These are phyloP conservation scores for Coemansia guatemalensis DNA, from an alignment of 192 early-diverging fungal genomes.

Conservation along the genomic window DNA sequence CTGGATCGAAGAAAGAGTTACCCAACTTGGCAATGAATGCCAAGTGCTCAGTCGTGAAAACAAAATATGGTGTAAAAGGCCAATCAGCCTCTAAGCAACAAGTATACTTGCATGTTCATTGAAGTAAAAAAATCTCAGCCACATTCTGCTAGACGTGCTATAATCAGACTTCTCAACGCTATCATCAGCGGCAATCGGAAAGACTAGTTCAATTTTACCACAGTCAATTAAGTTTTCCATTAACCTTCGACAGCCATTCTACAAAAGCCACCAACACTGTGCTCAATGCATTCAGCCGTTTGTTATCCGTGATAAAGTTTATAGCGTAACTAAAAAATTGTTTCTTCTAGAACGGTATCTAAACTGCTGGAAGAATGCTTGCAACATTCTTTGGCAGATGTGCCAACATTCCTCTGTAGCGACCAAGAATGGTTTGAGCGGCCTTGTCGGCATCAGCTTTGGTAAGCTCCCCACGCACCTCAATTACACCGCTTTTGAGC, in stretches of 20 bases:
- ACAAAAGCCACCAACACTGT: background rate
- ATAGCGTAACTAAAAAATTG: background rate
- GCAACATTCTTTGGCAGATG: constrained; percentile 12
- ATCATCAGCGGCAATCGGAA: background rate
- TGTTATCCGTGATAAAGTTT: background rate
- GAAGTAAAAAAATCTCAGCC: background rate
- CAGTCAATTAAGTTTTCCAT: background rate
- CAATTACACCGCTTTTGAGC: constrained; percentile 14
- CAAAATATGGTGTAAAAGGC: background rate
- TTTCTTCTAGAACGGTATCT: background rate
- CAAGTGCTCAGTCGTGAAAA: background rate
- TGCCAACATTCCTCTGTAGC: constrained; percentile 18
- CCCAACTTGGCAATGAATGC: background rate
- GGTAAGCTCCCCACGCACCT: constrained; percentile 9
- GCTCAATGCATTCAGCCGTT: background rate
- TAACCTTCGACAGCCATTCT: background rate
- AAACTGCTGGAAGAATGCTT: background rate
- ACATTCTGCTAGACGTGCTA: background rate
- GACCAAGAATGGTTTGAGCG: constrained; percentile 16
- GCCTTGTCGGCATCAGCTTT: constrained; percentile 11
- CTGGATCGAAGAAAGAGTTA: too few species aligned
- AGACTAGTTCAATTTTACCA: background rate
- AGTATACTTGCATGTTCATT: background rate
- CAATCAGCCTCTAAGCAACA: too few species aligned
- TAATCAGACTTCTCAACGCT: background rate